A percentile compares a stretch with the other conserved stretches of the same genome.
Conservation (phyloP, 352 stramenopile species). For the Phytophthora fragariae region DNA sequence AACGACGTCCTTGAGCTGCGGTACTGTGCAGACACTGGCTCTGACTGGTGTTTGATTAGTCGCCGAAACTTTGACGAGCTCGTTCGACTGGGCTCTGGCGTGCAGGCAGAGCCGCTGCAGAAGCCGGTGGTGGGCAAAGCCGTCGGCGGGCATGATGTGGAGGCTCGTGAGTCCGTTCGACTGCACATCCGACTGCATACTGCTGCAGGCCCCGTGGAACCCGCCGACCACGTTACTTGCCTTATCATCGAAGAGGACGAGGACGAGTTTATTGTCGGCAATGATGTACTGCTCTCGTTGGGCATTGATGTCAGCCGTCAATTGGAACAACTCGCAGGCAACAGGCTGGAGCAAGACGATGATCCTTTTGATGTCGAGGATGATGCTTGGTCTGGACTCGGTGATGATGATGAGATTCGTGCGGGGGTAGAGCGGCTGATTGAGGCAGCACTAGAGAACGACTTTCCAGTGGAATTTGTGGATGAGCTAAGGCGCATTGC, state of each 20-base stretch:
- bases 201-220: conserved; percentile 11
- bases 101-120: too few species aligned
- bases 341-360: background rate
- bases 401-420: background rate
- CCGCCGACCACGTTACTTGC: conserved; percentile 1
- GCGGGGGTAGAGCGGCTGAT: conserved; percentile 2
- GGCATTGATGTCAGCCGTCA: conserved; percentile 8
- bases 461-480: background rate
- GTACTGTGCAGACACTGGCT: too few species aligned
- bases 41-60: too few species aligned
- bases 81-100: too few species aligned
- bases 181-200: conserved; percentile 4
- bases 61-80: too few species aligned
- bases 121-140: too few species aligned
- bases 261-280: conserved; percentile 19
- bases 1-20: too few species aligned
- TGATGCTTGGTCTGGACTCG: background rate
- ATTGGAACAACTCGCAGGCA: conserved; percentile 5
- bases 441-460: background rate
- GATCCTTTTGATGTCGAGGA: background rate
- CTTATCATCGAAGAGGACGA: conserved; percentile 19
- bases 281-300: conserved; percentile 5
- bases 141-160: conserved; percentile 10
- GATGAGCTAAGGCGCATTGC: conserved; percentile 1
- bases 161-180: conserved; percentile 6